phyloP scores from a whole-genome alignment of 192 early-diverging fungal species.

The Chytriomyces sp. region DNA sequence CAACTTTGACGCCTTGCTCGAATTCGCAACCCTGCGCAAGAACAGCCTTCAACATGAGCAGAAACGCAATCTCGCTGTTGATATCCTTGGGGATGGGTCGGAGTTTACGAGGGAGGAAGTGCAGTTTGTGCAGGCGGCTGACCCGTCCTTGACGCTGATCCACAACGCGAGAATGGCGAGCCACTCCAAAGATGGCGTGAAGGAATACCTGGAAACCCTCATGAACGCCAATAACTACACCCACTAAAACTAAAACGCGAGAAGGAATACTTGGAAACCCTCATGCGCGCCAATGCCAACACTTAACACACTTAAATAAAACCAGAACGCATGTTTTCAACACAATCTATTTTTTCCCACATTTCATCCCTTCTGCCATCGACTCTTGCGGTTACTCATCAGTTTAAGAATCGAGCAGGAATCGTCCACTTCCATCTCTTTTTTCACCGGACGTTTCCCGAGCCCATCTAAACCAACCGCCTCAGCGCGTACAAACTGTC shows the following conservation, averaged over 20 bases:
- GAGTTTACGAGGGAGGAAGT: conserved; percentile 30
- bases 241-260: no score
- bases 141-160: background rate
- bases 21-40: conserved; percentile 10
- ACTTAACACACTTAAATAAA: no score
- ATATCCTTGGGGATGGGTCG: conserved; percentile 24
- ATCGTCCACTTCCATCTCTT: conserved; percentile 36
- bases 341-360: background rate
- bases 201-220: conserved; percentile 9
- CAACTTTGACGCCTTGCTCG: conserved; percentile 17
- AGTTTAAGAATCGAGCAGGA: conserved; percentile 21
- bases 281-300: no score
- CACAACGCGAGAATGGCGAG: conserved; percentile 23
- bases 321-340: no score
- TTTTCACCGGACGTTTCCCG: conserved; percentile 11
- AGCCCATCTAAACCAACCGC: conserved; percentile 15
- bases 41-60: background rate
- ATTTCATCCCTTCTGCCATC: conserved; percentile 25
- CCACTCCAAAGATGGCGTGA: conserved; percentile 25
- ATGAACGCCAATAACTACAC: background rate
- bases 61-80: background rate
- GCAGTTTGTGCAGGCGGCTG: background rate
- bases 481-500: conserved; percentile 39
- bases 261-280: no score
- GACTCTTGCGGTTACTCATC: conserved; percentile 42